Base-by-base conservation (phyloP, 495 filamentous ascomycete species). In the Podospora comata region DNA sequence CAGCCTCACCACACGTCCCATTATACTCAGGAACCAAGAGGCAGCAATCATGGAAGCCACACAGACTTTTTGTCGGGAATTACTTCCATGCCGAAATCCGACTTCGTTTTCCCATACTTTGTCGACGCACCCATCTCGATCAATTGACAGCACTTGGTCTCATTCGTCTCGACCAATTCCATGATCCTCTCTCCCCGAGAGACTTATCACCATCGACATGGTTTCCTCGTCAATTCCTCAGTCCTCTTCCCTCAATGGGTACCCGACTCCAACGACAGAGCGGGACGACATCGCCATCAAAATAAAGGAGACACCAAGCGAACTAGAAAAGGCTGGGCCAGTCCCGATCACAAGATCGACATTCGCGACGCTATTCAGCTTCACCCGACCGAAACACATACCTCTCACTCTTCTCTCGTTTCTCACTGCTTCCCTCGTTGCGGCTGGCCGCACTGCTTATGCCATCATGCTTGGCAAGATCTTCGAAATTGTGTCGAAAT, bases 381-480 rank as follows among this genome's bases (percentile, higher is more conserved):
- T 97, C 80, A 91, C 89, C 0, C 86, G 82, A 1, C 80, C 76
- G 68, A 76, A 73, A n/a, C 89, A 97, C 73, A 64, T 84, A n/a
- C 78, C 80, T 7, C 70, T 84, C 5, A 78, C 93, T 1, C 32
- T 55, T 2, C 68, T 79, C 44, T 71, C 87, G 13, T 60, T 89
- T 34, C 7, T 85, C 19, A 78, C 87, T 53, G 85, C 92, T 1
- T 60, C 91, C 4, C 66, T 88, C 23, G 84, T 90, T 13, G 91
- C 90, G 5, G 78, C 88, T 20, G 76, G 87, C 26, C 83, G 85
- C 53, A 89, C 93, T 2, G 80, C 81, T 1, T 82, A 90, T 57
- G 87, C 94, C 3, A 80, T 94, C 4, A 75, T 97, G 2, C 82
- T 94, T 13, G 94, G 95, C 18, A 82, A 85, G 57, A 82, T 94